A percentile compares a stretch with the other conserved stretches of the same genome.
Evolutionary conservation across 1,284 basidiomycete genomes (phyloP).

Genomic region (Trichosporon sp.): DNA sequence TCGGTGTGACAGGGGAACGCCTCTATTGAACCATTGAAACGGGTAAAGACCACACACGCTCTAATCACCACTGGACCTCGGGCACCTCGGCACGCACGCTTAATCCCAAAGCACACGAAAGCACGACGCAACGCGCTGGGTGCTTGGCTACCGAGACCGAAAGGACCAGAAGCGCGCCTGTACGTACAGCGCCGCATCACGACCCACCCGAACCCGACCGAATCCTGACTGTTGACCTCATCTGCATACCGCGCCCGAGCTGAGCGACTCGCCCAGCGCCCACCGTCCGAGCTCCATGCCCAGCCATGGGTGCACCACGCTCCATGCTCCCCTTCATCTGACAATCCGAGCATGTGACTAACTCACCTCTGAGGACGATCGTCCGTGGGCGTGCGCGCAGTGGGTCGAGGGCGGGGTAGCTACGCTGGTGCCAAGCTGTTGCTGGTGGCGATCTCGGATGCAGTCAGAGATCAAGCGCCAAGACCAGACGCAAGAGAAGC

Average conservation of each 20-base stretch:
- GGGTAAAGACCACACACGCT: neutral
- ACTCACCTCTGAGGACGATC: neutral
- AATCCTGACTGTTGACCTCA: neutral
- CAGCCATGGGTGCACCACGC: neutral
- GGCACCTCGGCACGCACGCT: neutral
- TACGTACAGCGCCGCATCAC: neutral
- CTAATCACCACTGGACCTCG: neutral
- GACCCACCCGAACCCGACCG: neutral
- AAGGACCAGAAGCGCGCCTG: neutral
- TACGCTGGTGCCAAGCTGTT: neutral
- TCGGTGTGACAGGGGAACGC: slow-evolving; percentile 12
- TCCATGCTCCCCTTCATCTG: neutral
- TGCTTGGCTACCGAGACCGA: neutral
- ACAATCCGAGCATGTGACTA: neutral
- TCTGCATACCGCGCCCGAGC: neutral
- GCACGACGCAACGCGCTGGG: neutral
- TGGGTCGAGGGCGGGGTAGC: neutral
- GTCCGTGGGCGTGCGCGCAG: neutral
- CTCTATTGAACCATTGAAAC: neutral
- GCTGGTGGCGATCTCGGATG: neutral
- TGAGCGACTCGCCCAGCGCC: neutral
- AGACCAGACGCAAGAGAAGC: neutral
- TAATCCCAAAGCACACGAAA: neutral
- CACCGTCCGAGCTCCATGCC: neutral
- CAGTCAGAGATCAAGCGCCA: neutral